A percentile compares a stretch with the other conserved stretches of the same genome.
Evolutionary conservation across 2,329 filamentous ascomycete genomes (phyloP).

Genomic region (Chaetomiaceae sp.): DNA sequence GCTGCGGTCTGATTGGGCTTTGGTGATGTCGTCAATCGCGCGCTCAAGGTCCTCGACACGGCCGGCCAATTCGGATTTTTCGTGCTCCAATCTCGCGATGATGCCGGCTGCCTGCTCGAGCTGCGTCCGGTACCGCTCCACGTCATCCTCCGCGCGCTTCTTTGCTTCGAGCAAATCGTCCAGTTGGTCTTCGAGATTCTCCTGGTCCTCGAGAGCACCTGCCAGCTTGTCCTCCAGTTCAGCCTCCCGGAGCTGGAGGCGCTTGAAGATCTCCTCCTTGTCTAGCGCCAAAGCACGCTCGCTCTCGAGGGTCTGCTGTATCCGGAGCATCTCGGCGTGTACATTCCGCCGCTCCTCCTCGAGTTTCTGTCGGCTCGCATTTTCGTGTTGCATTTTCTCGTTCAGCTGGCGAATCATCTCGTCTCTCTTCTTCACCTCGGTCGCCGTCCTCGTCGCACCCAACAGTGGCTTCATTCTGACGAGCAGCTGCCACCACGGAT

Average conservation of each 20-base stretch:
- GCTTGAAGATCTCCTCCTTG: constrained; percentile 98
- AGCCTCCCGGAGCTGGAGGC: constrained; percentile 84
- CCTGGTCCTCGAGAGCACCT: constrained; percentile 88
- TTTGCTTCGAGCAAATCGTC: constrained; percentile 85
- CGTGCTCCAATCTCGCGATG: constrained; percentile 77
- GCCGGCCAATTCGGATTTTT: constrained; percentile 68
- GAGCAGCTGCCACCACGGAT: constrained; percentile 96
- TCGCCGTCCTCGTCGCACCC: constrained; percentile 82
- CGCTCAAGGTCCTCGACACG: constrained; percentile 64
- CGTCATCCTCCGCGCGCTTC: constrained; percentile 78
- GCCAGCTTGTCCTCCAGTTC: constrained; percentile 91
- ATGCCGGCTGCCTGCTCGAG: constrained; percentile 87
- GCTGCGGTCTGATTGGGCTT: constrained; percentile 64
- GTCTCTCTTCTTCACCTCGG: constrained; percentile 91
- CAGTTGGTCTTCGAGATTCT: constrained; percentile 86
- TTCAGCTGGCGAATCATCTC: constrained; percentile 87
- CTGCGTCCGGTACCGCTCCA: constrained; percentile 70
- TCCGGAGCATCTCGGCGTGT: constrained; percentile 77
- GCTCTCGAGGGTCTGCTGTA: constrained; percentile 91
- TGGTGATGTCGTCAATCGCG: constrained; percentile 64
- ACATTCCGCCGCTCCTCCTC: constrained; percentile 88
- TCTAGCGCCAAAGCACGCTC: constrained; percentile 92
- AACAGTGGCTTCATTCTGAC: constrained; percentile 92
- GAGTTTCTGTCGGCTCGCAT: constrained; percentile 66
- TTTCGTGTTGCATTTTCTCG: constrained; percentile 72